Base-by-base conservation (phyloP, 2,329 filamentous ascomycete genomes). In the Chaetomium sp. region DNA sequence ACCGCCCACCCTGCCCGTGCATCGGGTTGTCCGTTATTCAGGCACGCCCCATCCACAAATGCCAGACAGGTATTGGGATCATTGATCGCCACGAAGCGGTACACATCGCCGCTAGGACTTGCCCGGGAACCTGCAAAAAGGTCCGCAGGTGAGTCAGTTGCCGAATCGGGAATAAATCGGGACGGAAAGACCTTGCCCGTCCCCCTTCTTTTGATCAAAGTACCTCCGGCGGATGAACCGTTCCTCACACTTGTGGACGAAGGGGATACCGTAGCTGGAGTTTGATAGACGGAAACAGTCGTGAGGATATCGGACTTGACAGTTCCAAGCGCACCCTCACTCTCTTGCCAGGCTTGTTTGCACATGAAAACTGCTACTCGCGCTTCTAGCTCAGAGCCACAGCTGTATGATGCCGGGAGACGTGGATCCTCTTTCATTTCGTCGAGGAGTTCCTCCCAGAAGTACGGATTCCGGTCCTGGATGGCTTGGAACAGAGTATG, bases 381-480 rank as follows among this genome's bases (percentile, higher is more conserved):
- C 2, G 63, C 59, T 40, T 64, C 57, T 42, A 59, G 58, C 12
- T n/a, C 10, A n/a, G 52, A 58, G 7, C 62, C 59, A 6, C 0
- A 8, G 33, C 3, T 38, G 47, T 53, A 59, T 2, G 1, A 19
- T 9, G 27, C 2, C 1, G 53, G 61, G 19, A 45, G 32, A 11
- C 14, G 3, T 6, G 40, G 38, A 33, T 11, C 33, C 11, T 55
- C 49, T 27, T 49, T 47, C 3, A 9, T 36, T 9, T 50, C 46
- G 10, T 59, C 51, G 27, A 59, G 40, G 54, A 65, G 36, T 5
- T 32, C 32, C 6, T 57, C 52, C 61, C 61, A 64, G 37, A 63
- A 61, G 40, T 63, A 19, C 6, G 59, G 50, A 40, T 65, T 64
- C 1, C 12, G 34, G 19, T 57, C 35, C 47, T 64, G 35, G 3